These are phyloP conservation scores for Helicostylum pulchrum DNA, from an alignment of 192 early-diverging fungal genomes.

Conservation along the genomic window DNA sequence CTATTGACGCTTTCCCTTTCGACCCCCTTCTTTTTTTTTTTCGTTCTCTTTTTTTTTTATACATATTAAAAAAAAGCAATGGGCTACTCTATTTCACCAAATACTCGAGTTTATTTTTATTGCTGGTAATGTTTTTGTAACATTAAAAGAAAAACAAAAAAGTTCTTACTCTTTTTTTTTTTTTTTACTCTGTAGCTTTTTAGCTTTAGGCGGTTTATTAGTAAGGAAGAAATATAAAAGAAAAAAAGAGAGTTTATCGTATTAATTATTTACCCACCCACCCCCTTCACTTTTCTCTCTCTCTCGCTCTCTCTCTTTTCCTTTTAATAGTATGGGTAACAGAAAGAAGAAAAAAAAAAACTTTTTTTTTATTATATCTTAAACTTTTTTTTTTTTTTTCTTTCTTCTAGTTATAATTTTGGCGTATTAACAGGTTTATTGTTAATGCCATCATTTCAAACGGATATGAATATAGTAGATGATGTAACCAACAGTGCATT, in stretches of 20 bases:
- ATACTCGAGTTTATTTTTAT: conserved; percentile 8
- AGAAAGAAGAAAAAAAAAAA: neutral
- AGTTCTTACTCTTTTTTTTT: neutral
- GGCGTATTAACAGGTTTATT: conserved; percentile 35
- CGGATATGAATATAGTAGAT: conserved; percentile 7
- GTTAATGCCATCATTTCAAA: conserved; percentile 24
- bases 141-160: neutral
- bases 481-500: neutral
- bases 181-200: conserved; percentile 15
- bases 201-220: conserved; percentile 29
- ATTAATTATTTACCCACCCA: neutral
- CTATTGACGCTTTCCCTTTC: too few species aligned
- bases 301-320: neutral
- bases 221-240: conserved; percentile 3
- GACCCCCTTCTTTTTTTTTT: neutral
- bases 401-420: conserved; percentile 29
- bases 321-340: conserved; percentile 13
- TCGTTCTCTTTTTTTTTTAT: neutral
- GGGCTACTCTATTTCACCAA: neutral
- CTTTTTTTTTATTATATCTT: neutral
- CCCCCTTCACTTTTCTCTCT: too few species aligned
- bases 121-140: neutral
- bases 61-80: neutral
- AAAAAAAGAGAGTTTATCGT: neutral
- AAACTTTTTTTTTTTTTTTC: neutral